A percentile compares a stretch with the other conserved stretches of the same genome.
Evolutionary conservation across 2,329 filamentous ascomycete genomes (phyloP).

Genomic region (Geoglossum cookeanum): DNA sequence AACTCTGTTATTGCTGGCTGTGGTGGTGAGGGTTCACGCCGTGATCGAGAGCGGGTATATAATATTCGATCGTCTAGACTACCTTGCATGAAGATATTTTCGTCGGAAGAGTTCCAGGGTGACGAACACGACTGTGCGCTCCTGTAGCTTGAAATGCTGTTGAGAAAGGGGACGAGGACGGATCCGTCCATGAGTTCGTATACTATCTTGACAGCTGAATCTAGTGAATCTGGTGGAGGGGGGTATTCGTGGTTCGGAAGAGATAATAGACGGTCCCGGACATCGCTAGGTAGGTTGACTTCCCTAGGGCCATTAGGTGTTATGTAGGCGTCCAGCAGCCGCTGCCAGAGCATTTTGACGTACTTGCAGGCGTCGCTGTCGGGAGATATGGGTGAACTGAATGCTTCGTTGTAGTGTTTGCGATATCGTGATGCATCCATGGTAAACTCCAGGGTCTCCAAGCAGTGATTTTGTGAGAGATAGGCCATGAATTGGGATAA

Average conservation of each 20-base stretch:
- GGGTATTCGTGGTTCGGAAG: slow-evolving; percentile 36
- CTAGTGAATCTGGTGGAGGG: slow-evolving; percentile 59
- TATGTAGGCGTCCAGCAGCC: slow-evolving; percentile 79
- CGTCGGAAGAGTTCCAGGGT: slow-evolving; percentile 23
- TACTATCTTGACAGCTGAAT: slow-evolving; percentile 70
- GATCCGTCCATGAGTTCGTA: slow-evolving; percentile 97
- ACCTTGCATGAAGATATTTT: slow-evolving; percentile 5
- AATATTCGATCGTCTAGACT: slow-evolving; percentile 1
- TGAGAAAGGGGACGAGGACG: slow-evolving; percentile 78
- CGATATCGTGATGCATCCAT: slow-evolving; percentile 81
- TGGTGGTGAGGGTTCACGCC: slow-evolving; percentile 13
- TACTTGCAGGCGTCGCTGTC: slow-evolving; percentile 43
- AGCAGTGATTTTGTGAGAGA: slow-evolving; percentile 86
- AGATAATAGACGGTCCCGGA: slow-evolving; percentile 61
- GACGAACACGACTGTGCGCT: slow-evolving; percentile 22
- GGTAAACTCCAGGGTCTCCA: slow-evolving; percentile 92
- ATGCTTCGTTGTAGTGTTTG: slow-evolving; percentile 40
- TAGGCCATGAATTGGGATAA: slow-evolving; percentile 90
- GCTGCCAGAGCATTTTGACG: slow-evolving; percentile 66
- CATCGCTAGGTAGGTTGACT: slow-evolving; percentile 73
- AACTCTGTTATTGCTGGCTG: slow-evolving; percentile 10
- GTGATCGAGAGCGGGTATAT: slow-evolving; percentile 1
- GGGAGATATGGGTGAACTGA: slow-evolving; percentile 28
- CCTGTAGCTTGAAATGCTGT: slow-evolving; percentile 32
- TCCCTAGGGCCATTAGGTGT: slow-evolving; percentile 67